Evolutionary conservation across 1,284 basidiomycete genomes (phyloP), one percentile per base, ranked within the genome.

Genomic region (Stereum hirsutum): DNA sequence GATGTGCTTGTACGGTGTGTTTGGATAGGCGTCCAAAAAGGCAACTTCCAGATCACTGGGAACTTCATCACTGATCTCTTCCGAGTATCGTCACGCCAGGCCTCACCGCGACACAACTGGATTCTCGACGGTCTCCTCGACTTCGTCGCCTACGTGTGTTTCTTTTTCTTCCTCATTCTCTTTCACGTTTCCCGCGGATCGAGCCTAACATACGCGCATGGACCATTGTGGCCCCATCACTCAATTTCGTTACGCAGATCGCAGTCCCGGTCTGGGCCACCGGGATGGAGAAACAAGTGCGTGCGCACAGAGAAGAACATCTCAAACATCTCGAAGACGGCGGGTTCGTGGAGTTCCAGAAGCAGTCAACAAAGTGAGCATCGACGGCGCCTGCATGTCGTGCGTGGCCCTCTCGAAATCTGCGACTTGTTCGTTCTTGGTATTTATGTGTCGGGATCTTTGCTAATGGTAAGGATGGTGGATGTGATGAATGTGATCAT

Each of bases 31-130:
- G 70, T 94, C n/a, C 69, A 81, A 51, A 75, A 70, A 21, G 85
- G 84, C 17, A 61, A 89, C 25, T 80, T 78, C 51, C 85, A 92
- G 52, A 90, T 92, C 51, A 78, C 85, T 0, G 78, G 74, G 26
- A 83, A 90, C 55, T 60, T 89, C 17, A 66, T 85, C 26, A 77
- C 80, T 2, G 64, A 75, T 43, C 52, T 92, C 20, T 83, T 94
- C 61, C 72, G 85, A 34, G 72, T 79, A 5, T 74, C 72, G 2
- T 78, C 79, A 4, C 74, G 83, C 17, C 90, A 87, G 4, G 65
- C 76, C 20, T 70, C 84, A 0, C 87, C 87, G 2, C 62, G 71
- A n/a, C 78, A 78, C 53, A 83, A 79, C 54, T 53, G 70, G 27
- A 44, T 84, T 34, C 48, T 76, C 41, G 87, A 90, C 52, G 28